phyloP scores from a whole-genome alignment of 1,284 basidiomycete genomes.

The Naganishia sp. region DNA sequence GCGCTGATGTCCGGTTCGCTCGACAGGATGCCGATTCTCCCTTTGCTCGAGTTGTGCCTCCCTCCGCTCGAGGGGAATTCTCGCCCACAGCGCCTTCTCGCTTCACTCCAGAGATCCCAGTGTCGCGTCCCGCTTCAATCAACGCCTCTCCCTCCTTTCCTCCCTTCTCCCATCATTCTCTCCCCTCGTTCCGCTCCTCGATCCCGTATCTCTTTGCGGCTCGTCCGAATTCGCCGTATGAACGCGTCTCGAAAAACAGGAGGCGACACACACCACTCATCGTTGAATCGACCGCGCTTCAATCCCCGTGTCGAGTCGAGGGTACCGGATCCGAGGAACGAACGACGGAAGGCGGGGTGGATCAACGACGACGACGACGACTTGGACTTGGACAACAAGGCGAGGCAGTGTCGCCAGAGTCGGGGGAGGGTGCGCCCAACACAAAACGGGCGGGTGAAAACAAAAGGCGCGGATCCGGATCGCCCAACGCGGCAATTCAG shows the following conservation, averaged over 20 bases:
- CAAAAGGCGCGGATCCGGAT: too few relatives aligned
- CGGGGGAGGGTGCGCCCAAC: too few relatives aligned
- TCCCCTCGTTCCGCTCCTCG: not conserved
- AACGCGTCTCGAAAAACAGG: not conserved
- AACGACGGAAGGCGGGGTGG: too few relatives aligned
- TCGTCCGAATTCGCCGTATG: not conserved
- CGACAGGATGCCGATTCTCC: not conserved
- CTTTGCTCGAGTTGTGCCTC: too few relatives aligned
- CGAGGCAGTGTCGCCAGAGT: too few relatives aligned
- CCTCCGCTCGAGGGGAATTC: too few relatives aligned
- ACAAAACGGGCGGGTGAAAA: too few relatives aligned
- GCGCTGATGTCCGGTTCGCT: too few relatives aligned
- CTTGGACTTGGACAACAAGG: too few relatives aligned
- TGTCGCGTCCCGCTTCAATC: not conserved
- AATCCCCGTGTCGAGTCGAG: too few relatives aligned
- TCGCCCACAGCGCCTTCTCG: not conserved
- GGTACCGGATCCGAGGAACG: not conserved
- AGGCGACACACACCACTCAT: conserved; percentile 27
- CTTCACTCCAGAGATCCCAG: not conserved
- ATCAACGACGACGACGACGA: too few relatives aligned
- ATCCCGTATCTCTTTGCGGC: not conserved
- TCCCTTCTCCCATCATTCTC: not conserved
- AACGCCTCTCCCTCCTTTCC: not conserved
- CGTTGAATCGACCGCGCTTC: not conserved
- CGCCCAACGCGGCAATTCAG: too few relatives aligned